Conservation (phyloP, 2,329 filamentous ascomycete species). For the Botryosphaeria agaves region DNA sequence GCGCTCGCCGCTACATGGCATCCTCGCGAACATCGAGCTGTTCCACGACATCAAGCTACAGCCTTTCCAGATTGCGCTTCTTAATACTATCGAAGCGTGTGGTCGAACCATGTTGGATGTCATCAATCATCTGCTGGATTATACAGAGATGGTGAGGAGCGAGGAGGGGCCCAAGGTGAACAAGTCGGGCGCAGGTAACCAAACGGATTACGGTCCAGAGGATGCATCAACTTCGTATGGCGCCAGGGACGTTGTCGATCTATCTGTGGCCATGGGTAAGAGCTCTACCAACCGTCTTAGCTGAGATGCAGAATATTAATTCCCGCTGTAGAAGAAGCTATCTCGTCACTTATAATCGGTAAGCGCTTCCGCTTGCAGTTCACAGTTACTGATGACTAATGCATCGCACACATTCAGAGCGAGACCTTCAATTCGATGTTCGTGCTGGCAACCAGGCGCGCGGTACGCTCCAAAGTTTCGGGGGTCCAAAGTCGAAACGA, state of each 20-base stretch:
- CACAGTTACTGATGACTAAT: no score
- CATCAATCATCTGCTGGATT: conserved; percentile 25
- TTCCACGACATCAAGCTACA: conserved; percentile 25
- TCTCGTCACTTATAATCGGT: no score
- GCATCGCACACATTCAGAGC: no score
- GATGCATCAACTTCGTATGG: neutral
- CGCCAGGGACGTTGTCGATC: neutral
- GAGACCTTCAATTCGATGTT: no score
- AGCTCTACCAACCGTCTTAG: neutral
- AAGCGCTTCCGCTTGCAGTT: no score
- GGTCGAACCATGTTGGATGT: conserved; percentile 34
- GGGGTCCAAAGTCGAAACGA: no score
- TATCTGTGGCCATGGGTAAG: neutral
- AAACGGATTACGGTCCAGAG: neutral
- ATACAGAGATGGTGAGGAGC: conserved; percentile 28
- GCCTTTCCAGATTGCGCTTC: conserved; percentile 22
- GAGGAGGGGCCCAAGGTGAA: conserved; percentile 16
- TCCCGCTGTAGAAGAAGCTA: conserved; percentile 6
- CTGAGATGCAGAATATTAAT: conserved; percentile 1
- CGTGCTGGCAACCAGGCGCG: no score
- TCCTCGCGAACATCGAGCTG: conserved; percentile 32
- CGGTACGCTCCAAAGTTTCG: no score
- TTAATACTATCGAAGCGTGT: conserved; percentile 31
- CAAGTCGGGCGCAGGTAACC: neutral
- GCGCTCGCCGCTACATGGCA: conserved; percentile 28